Base-by-base conservation (phyloP, 805 yeast species). In the Metschnikowia orientalis region DNA sequence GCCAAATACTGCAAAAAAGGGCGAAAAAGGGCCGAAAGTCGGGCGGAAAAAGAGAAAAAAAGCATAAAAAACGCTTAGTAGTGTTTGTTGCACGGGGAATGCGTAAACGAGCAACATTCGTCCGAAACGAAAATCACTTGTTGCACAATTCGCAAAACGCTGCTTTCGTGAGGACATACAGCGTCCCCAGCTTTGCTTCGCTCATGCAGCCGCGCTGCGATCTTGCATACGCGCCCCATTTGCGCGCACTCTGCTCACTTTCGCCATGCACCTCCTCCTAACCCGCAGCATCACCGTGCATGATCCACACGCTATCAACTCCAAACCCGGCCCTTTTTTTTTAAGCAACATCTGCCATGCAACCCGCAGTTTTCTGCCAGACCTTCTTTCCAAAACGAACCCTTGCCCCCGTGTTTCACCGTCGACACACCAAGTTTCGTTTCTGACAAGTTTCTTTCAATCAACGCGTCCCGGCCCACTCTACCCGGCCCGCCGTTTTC, bases 61-160 rank as follows among this genome's bases (percentile, higher is more conserved):
- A 8, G 16, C 8, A 8, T 11, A 21, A 16, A n/a, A 29, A 16
- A 16, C 13, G 18, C 26, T 22, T 22, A 11, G 6, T 11, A 16
- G 32, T 14, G 19, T 12, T 22, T 11, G 10, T 12, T 11, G 2
- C 8, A 6, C 21, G n/a, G 9, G 4, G 4, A 18, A 7, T 12
- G 12, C 26, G 8, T 17, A 29, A 29, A 29, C 32, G 32, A 7
- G 19, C 21, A 11, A 6, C 32, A 22, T 10, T 22, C 23, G 21
- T 29, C 23, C 26, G 32, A 29, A 29, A 26, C 32, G 26, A 29
- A 29, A 29, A 22, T 17, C 26, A 4, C 19, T 22, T 22, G 32
- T 29, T 29, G 26, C 26, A 22, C 26, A 29, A 14, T 8, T 29
- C 21, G 16, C n/a, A 7, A 4, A 2, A 6, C 13, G 15, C 12